Base-by-base conservation (phyloP, 176 grass and related monocot genomes). In the Carex cristatella region DNA sequence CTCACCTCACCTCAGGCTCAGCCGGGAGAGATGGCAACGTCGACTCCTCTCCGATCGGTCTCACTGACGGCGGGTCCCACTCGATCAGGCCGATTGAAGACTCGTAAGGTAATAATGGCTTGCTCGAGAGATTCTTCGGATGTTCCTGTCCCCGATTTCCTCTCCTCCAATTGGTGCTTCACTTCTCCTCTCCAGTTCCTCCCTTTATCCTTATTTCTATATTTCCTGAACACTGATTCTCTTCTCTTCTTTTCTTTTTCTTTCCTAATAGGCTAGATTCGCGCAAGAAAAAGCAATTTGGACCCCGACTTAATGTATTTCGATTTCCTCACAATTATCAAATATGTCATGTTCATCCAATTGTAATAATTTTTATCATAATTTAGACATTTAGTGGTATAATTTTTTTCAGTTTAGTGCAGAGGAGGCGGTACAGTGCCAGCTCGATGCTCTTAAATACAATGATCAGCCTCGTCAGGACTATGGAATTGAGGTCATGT, bases 401-500 rank as follows among this genome's bases (percentile, higher is more conserved):
- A 82, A 12, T 73, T 30, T 85, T 85, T 89, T 92, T 92, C 90
- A 99, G 96, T 94, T 86, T 88, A 99, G 30, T 89, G 93, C 93
- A 84, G 91, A 95, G 89, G 93, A 95, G 87, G 93, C 90, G 23
- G 91, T 99, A 42, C 54, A 94, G 38, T 94, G 81, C 85, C 93
- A 99, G 9, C 88, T 95, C 61, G 96, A 99, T 79, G 89, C 96
- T 64, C 85, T 99, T 61, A 94, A 95, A 83, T 92, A 94, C 78
- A 99, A 95, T 87, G 91, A 99, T 86, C 87, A 95, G 66, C 96
- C 91, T 14, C 84, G 86, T 7, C 91, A 86, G 62, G 91, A 99
- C 83, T 95, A 95, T 86, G 96, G 96, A 64, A 93, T 99, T 88
- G 96, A 99, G 82, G 88, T 99, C 90, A 99, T 99, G 96, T 99